Evolutionary conservation across 306 rosid genomes (phyloP).

Genomic region (Ormosia semicastrata): DNA sequence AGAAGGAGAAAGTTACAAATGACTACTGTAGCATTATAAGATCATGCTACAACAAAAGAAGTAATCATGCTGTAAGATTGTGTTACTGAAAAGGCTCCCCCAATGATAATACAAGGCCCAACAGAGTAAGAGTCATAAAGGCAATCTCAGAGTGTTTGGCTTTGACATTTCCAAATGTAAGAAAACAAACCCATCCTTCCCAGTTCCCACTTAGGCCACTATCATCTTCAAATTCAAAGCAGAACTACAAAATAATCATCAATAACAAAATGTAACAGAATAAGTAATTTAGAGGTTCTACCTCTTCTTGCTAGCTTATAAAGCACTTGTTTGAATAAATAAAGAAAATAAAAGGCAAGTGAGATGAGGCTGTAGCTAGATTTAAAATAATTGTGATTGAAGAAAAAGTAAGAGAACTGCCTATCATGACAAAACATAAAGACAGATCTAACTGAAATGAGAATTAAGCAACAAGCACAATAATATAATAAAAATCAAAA

Average conservation of each 20-base stretch:
- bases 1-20: not conserved
- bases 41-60: too few species aligned
- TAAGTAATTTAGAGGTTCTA: constrained; percentile 1
- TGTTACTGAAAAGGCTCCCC: not conserved
- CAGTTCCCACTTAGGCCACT: not conserved
- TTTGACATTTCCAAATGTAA: constrained; percentile 6
- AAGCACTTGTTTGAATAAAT: not conserved
- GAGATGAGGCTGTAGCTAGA: not conserved
- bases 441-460: not conserved
- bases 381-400: not conserved
- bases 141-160: not conserved
- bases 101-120: not conserved
- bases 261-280: not conserved
- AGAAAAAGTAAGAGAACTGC: not conserved
- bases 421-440: not conserved
- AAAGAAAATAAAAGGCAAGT: not conserved
- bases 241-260: not conserved
- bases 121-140: not conserved
- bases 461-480: not conserved
- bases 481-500: constrained; percentile 6
- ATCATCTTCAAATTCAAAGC: not conserved
- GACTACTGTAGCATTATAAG: not conserved
- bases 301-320: not conserved
- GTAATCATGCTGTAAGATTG: not conserved
- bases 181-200: not conserved